These are phyloP conservation scores for Petunia hybrid DNA, from an alignment of 305 asterid genomes.

Conservation along the genomic window DNA sequence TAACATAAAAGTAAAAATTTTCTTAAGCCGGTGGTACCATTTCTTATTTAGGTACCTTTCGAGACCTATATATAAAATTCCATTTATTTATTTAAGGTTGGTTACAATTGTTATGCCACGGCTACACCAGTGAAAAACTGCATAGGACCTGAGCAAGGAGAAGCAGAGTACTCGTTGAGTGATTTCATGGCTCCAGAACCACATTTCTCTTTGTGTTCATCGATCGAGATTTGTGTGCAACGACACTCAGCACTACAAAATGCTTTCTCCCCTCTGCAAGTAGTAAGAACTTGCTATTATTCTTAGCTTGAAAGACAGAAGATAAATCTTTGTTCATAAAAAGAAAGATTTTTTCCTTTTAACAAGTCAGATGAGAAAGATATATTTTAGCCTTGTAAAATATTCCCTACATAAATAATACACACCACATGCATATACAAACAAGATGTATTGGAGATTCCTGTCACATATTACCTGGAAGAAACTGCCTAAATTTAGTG, in stretches of 20 bases:
- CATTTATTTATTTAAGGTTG: conserved; percentile 33
- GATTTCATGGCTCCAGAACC: conserved; percentile 49
- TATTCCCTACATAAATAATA: conserved; percentile 21
- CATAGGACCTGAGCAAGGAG: conserved; percentile 63
- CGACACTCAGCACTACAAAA: conserved; percentile 68
- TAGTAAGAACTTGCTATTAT: not conserved
- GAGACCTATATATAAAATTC: not conserved
- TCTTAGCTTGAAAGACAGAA: not conserved
- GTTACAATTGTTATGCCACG: conserved; percentile 51
- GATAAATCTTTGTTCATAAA: conserved; percentile 8
- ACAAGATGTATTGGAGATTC: conserved; percentile 28
- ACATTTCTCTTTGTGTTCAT: conserved; percentile 56
- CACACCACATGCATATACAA: conserved; percentile 25
- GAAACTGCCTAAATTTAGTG: conserved; percentile 25
- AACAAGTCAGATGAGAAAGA: not conserved
- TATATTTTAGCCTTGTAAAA: not conserved
- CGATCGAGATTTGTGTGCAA: conserved; percentile 52
- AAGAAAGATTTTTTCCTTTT: not conserved
- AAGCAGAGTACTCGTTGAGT: conserved; percentile 50
- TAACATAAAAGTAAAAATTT: not conserved
- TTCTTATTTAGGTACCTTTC: conserved; percentile 24
- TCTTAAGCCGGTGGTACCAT: conserved; percentile 17
- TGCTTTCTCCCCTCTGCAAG: conserved; percentile 66
- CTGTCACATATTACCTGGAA: conserved; percentile 27
- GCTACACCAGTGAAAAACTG: conserved; percentile 64